Percentiles rank a stretch among this genome's conserved stretches.
phyloP scores from a whole-genome alignment of 2,329 filamentous ascomycete species.

The Cladosporium sp. region DNA sequence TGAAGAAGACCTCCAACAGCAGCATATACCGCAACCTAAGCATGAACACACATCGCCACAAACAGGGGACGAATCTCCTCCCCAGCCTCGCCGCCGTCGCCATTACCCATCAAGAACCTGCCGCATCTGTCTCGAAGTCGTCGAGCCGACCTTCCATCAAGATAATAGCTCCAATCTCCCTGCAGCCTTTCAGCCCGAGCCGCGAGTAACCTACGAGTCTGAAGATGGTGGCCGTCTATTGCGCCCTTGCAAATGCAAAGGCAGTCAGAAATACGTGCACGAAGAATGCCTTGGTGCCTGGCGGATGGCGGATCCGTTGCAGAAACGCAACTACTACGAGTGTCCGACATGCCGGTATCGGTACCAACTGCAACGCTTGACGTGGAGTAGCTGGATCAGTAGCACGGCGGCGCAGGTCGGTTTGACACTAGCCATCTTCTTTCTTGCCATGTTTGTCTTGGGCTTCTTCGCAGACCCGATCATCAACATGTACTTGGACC shows the following conservation, averaged over 20 bases:
- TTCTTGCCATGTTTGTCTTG: slow-evolving; percentile 70
- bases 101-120: slow-evolving; percentile 72
- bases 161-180: slow-evolving; percentile 46
- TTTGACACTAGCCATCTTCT: slow-evolving; percentile 68
- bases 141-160: slow-evolving; percentile 53
- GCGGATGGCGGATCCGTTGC: slow-evolving; percentile 67
- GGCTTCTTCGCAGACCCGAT: slow-evolving; percentile 93
- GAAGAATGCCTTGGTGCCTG: slow-evolving; percentile 82
- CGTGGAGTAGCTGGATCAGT: slow-evolving; percentile 61
- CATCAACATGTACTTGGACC: slow-evolving; percentile 81
- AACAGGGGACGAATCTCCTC: slow-evolving; percentile 17
- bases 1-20: slow-evolving; percentile 8
- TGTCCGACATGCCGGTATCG: slow-evolving; percentile 84
- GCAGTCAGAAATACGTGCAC: slow-evolving; percentile 89
- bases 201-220: slow-evolving; percentile 65
- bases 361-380: slow-evolving; percentile 73
- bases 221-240: slow-evolving; percentile 69
- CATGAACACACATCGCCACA: slow-evolving; percentile 6
- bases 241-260: slow-evolving; percentile 89
- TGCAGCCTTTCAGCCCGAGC: slow-evolving; percentile 51
- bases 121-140: slow-evolving; percentile 79
- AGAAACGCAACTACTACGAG: slow-evolving; percentile 70
- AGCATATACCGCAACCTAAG: slow-evolving; percentile 14
- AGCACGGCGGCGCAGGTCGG: slow-evolving; percentile 58
- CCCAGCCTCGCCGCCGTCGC: slow-evolving; percentile 29